These are phyloP conservation scores for Venturia asperata DNA, from an alignment of 2,329 filamentous ascomycete species.

Conservation along the genomic window DNA sequence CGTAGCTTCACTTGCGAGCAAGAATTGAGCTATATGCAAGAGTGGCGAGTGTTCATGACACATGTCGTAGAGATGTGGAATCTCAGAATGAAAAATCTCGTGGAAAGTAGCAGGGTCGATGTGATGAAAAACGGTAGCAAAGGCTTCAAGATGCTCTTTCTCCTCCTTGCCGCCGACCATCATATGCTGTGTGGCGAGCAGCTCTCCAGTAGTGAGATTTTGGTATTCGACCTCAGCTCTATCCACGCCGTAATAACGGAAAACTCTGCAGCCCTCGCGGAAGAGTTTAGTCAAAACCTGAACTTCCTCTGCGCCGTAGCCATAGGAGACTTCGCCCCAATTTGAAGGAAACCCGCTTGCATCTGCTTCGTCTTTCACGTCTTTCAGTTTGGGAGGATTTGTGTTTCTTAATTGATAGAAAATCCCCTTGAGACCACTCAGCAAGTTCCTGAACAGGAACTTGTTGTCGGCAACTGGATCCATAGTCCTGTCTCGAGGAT, in stretches of 20 bases:
- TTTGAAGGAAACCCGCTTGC: constrained; percentile 72
- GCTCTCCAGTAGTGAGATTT: constrained; percentile 77
- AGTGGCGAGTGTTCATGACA: constrained; percentile 95
- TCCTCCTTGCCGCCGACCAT: constrained; percentile 91
- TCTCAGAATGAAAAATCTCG: constrained; percentile 96
- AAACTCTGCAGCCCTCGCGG: constrained; percentile 90
- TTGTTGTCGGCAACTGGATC: constrained; percentile 96
- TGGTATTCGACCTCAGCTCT: constrained; percentile 65
- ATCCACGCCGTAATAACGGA: constrained; percentile 92
- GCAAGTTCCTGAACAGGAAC: constrained; percentile 91
- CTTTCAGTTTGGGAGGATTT: constrained; percentile 56
- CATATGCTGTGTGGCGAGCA: constrained; percentile 92
- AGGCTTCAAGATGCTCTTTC: constrained; percentile 93
- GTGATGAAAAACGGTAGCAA: constrained; percentile 96
- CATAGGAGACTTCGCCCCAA: constrained; percentile 92
- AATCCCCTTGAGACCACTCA: constrained; percentile 92
- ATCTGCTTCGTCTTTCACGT: constrained; percentile 51
- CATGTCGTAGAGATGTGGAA: constrained; percentile 92
- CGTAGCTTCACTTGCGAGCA: constrained; percentile 96
- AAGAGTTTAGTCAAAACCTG: constrained; percentile 95
- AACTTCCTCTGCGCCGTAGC: constrained; percentile 95
- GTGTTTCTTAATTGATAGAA: constrained; percentile 92
- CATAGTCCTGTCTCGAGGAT: constrained; percentile 77
- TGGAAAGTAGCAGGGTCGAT: constrained; percentile 98
- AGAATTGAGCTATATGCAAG: constrained; percentile 93